phyloP scores from a whole-genome alignment of 495 filamentous ascomycete species.

The Pseudomonodictys pantanalensis region DNA sequence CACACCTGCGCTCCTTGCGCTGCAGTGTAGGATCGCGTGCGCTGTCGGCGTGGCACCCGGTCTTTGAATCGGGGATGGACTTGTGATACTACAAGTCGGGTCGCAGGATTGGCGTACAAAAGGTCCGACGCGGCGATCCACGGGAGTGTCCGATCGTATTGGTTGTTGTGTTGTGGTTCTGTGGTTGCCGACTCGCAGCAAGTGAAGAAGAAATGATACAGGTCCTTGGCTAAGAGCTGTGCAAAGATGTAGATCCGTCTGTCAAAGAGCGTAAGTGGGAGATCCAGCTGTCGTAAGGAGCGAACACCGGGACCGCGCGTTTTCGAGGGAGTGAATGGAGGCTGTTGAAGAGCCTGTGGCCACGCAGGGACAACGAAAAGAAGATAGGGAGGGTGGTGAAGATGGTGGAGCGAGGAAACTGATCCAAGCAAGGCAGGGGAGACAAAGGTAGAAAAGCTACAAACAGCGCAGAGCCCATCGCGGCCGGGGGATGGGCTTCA shows the following conservation, averaged over 20 bases:
- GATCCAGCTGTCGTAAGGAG: slow-evolving; percentile 41
- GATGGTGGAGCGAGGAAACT: slow-evolving; percentile 38
- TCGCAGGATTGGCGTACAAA: neutral
- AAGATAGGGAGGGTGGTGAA: slow-evolving; percentile 44
- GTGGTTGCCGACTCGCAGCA: slow-evolving; percentile 31
- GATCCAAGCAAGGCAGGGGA: slow-evolving; percentile 35
- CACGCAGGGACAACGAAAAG: slow-evolving; percentile 46
- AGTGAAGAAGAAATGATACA: slow-evolving; percentile 10
- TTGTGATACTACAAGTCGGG: slow-evolving; percentile 4
- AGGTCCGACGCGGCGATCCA: neutral
- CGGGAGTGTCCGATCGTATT: neutral
- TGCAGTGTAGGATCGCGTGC: slow-evolving; percentile 16
- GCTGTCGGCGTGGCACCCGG: slow-evolving; percentile 16
- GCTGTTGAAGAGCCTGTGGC: slow-evolving; percentile 15
- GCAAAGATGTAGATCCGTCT: slow-evolving; percentile 18
- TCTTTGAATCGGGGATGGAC: slow-evolving; percentile 12
- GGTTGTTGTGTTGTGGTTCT: neutral
- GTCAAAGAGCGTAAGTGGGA: slow-evolving; percentile 33
- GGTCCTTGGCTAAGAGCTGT: neutral
- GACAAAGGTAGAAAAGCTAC: slow-evolving; percentile 12
- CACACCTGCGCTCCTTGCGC: slow-evolving; percentile 11
- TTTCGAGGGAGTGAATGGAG: slow-evolving; percentile 19
- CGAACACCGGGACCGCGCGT: slow-evolving; percentile 42
- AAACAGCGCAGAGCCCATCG: too few relatives aligned
- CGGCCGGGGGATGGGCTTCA: neutral